Base-by-base conservation (phyloP, 495 filamentous ascomycete species). In the Hypoxylon cercidicola region DNA sequence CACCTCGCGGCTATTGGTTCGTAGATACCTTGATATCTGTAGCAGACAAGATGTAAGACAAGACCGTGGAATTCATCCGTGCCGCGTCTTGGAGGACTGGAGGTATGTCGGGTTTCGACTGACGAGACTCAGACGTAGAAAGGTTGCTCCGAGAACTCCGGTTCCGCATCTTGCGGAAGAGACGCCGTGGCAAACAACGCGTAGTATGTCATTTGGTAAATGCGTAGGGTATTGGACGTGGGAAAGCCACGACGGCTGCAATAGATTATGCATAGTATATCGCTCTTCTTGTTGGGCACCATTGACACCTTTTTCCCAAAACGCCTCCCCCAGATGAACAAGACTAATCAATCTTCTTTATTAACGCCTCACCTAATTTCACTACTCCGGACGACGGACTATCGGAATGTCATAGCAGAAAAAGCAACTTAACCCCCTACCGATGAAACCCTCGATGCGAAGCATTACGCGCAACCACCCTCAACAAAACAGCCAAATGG, bases 11-110 rank as follows among this genome's bases (percentile, higher is more conserved):
- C 64, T 51, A 62, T 63, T 62, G 59, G 54, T 12, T 56, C 45
- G 11, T 40, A 15, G 20, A 35, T 23, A 46, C 28, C 37, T 28
- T 7, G 25, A 28, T 28, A 13, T 44, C 59, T 59, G 60, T 30
- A 68, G 21, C 55, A 49, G 37, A 44, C 60, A n/a, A 63, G 59
- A 39, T 44, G 45, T 55, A 35, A 68, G 54, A 68, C 56, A 63
- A 60, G 47, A 25, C 11, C 34, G 51, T 41, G 53, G 16, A 46
- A 56, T 45, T 51, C 19, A 32, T 61, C 40, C 39, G 30, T 54
- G 37, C 25, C 28, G 11, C 49, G 35, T 13, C 44, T 40, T 16
- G n/a, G 25, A 30, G 13, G 43, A 16, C 25, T 28, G 25, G 25
- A 28, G 25, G 25, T 28, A 28, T 28, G 25, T 28, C 25, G 25